These are phyloP conservation scores for Quercus phellos DNA, from an alignment of 331 rosid species.

Conservation along the genomic window DNA sequence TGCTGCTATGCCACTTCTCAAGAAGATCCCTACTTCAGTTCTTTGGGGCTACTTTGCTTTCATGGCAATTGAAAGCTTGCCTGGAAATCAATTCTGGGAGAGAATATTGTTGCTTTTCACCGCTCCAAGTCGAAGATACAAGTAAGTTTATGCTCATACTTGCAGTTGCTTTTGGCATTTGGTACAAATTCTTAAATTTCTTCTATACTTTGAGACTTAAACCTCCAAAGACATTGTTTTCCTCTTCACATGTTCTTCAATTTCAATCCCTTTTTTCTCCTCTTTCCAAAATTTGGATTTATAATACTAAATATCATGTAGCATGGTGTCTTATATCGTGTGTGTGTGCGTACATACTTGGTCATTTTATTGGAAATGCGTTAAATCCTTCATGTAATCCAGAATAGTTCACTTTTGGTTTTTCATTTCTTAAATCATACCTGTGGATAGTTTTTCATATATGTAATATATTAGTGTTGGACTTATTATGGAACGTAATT, in stretches of 20 bases:
- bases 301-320: background rate
- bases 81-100: conserved; percentile 99
- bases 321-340: too few species aligned
- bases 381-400: background rate
- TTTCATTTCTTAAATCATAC: background rate
- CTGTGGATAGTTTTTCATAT: background rate
- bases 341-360: too few species aligned
- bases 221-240: background rate
- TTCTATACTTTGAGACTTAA: background rate
- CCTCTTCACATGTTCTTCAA: background rate
- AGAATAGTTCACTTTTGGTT: background rate
- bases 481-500: background rate
- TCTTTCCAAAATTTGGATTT: background rate
- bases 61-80: conserved; percentile 98
- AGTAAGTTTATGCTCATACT: conserved; percentile 30
- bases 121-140: conserved; percentile 95
- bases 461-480: background rate
- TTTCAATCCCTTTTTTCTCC: background rate
- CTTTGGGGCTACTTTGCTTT: conserved; percentile 99
- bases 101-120: conserved; percentile 87
- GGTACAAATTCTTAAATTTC: background rate
- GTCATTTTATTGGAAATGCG: background rate
- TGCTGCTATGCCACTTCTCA: conserved; percentile 93
- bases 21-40: conserved; percentile 92
- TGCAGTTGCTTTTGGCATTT: background rate